Base-by-base conservation (phyloP, 164 flowering plant species). In the Aristolochia fimbriata region DNA sequence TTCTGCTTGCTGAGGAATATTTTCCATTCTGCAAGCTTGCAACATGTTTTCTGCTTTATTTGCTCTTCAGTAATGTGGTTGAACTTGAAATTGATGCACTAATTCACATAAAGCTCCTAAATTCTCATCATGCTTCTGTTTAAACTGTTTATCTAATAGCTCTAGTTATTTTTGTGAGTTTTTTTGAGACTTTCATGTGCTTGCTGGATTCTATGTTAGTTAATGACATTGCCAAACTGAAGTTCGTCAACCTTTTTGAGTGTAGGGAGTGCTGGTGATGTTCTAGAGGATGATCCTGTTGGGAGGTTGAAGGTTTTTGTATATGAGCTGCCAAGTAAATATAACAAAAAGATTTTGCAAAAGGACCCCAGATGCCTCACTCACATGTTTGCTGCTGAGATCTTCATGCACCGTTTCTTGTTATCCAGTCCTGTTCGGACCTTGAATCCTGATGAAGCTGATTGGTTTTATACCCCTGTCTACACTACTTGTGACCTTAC, bases 331-430 rank as follows among this genome's bases (percentile, higher is more conserved):
- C 96, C 98, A 10, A 92, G 96, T 81, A 92, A 92, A 76, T 92
- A 92, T 73, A 89, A 89, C 78, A 92, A 80, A 70, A 92, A 89
- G 71, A 83, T 87, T 55, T 71, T 92, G 43, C 91, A 87, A 66
- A 92, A 86, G 70, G 96, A 92, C 63, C 78, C 85, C 2, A 81
- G 98, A 71, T 92, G 98, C 74, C 90, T 92, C 61, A 85, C 72
- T 47, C 98, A 92, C 69, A 92, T 89, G 98, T 92, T 89, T 76
- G 98, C 98, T 25, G 96, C 96, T 10, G 98, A 92, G 79, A 89
- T 92, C 54, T 92, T 68, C 69, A 92, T 92, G 98, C 98, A 92
- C 64, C 79, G 93, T 4, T 89, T 92, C 74, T 84, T 92, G 58
- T 69, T 92, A 60, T 83, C 93, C 6, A 89, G 96, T 65, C 89